These are phyloP conservation scores for Phytophthora litchii DNA, from an alignment of 352 stramenopile species.

Conservation along the genomic window DNA sequence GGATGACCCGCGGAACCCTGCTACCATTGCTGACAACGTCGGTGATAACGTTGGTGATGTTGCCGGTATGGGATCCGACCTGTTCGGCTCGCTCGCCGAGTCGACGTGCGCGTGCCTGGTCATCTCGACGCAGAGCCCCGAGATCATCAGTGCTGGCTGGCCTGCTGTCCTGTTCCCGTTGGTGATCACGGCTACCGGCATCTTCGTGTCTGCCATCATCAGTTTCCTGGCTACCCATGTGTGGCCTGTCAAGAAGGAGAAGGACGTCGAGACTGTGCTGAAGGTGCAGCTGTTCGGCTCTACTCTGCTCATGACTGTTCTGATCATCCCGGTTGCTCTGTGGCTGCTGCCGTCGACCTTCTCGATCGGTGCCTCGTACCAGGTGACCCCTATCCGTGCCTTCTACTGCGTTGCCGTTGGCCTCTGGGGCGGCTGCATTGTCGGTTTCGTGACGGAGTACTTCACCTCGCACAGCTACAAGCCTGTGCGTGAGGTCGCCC, in stretches of 20 bases:
- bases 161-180: slow-evolving; percentile 97
- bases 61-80: slow-evolving; percentile 99
- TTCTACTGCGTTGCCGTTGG: slow-evolving; percentile 95
- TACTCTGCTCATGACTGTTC: slow-evolving; percentile 95
- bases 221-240: slow-evolving; percentile 99
- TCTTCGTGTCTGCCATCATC: slow-evolving; percentile 96
- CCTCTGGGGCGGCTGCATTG: slow-evolving; percentile 97
- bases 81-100: slow-evolving; percentile 99
- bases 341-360: slow-evolving; percentile 94
- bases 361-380: slow-evolving; percentile 74
- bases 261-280: slow-evolving; percentile 96
- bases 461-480: slow-evolving; percentile 98
- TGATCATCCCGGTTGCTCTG: slow-evolving; percentile 91
- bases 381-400: slow-evolving; percentile 85
- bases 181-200: slow-evolving; percentile 95
- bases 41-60: slow-evolving; percentile 99
- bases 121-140: slow-evolving; percentile 92
- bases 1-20: slow-evolving; percentile 99
- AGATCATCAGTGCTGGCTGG: slow-evolving; percentile 93
- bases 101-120: slow-evolving; percentile 98
- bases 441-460: slow-evolving; percentile 99
- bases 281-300: slow-evolving; percentile 99
- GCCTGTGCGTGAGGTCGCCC: slow-evolving; percentile 95
- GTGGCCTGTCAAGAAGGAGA: slow-evolving; percentile 94
- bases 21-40: slow-evolving; percentile 99